phyloP scores from a whole-genome alignment of 2,329 filamentous ascomycete species.

The Mariannaea elegans region DNA sequence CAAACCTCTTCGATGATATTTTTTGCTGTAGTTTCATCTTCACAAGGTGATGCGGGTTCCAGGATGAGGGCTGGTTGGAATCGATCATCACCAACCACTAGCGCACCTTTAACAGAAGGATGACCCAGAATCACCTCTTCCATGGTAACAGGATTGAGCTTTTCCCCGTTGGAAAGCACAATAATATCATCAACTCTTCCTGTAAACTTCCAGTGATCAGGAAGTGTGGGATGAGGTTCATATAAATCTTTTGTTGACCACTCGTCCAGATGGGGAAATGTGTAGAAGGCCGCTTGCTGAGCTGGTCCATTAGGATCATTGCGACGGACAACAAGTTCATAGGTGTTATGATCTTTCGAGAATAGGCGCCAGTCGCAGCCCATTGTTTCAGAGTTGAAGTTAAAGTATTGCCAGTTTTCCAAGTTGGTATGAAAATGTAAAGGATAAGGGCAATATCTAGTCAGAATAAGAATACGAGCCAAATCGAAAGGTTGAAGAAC shows the following conservation, averaged over 20 bases:
- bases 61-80: constrained; percentile 59
- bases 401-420: constrained; percentile 54
- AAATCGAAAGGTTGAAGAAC: background rate
- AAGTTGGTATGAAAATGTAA: constrained; percentile 45
- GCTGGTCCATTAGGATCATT: constrained; percentile 47
- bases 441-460: constrained; percentile 47
- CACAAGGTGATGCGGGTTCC: constrained; percentile 50
- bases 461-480: background rate
- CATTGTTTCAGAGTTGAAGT: constrained; percentile 51
- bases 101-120: no score
- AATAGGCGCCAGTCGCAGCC: constrained; percentile 51
- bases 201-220: no score
- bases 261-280: constrained; percentile 47
- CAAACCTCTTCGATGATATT: constrained; percentile 54
- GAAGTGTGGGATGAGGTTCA: no score
- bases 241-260: constrained; percentile 51
- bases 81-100: no score
- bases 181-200: no score
- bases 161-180: no score
- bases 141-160: no score
- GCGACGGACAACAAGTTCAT: constrained; percentile 50
- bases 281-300: constrained; percentile 47
- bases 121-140: no score
- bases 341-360: constrained; percentile 15
- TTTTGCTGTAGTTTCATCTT: constrained; percentile 24